Evolutionary conservation across 129 eudicot species (phyloP).

Genomic region (Pulicaria dysenterica): DNA sequence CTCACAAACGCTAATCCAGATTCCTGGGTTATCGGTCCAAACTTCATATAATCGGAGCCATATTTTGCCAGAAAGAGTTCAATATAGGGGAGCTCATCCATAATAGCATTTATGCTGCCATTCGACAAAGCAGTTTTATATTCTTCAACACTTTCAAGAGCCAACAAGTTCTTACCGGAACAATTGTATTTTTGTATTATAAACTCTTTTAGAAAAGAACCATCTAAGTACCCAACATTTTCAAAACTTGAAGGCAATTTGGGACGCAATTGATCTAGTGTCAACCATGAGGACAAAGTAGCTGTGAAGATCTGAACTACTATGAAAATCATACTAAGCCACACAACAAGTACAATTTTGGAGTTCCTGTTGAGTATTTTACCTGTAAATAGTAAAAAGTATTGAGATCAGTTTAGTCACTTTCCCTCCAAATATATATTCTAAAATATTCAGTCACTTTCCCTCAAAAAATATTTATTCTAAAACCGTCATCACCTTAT

Average conservation of each 20-base stretch:
- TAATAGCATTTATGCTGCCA: conserved; percentile 11
- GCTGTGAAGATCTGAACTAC: conserved; percentile 31
- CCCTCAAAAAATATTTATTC: too few species aligned
- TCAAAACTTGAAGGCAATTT: conserved; percentile 21
- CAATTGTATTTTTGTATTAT: conserved; percentile 15
- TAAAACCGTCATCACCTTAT: too few species aligned
- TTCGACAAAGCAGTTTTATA: conserved; percentile 19
- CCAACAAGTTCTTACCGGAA: not conserved
- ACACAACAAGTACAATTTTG: conserved; percentile 22
- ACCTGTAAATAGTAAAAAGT: conserved; percentile 11
- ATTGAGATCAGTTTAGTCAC: not conserved
- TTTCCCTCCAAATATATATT: not conserved
- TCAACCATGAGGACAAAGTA: conserved; percentile 33
- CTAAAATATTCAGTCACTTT: not conserved
- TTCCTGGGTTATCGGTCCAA: conserved; percentile 26
- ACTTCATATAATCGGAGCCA: conserved; percentile 25
- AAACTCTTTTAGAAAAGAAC: conserved; percentile 11
- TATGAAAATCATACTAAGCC: conserved; percentile 34
- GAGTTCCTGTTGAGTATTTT: conserved; percentile 32
- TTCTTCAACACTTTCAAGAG: conserved; percentile 18
- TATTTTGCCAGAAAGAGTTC: conserved; percentile 31
- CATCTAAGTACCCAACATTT: conserved; percentile 17
- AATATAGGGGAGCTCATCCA: conserved; percentile 17
- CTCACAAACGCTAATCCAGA: conserved; percentile 31
- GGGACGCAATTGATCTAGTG: conserved; percentile 30